A percentile compares a stretch with the other conserved stretches of the same genome.
These are phyloP conservation scores for Allium sativum DNA, from an alignment of 106 monocot genomes.

Conservation along the genomic window DNA sequence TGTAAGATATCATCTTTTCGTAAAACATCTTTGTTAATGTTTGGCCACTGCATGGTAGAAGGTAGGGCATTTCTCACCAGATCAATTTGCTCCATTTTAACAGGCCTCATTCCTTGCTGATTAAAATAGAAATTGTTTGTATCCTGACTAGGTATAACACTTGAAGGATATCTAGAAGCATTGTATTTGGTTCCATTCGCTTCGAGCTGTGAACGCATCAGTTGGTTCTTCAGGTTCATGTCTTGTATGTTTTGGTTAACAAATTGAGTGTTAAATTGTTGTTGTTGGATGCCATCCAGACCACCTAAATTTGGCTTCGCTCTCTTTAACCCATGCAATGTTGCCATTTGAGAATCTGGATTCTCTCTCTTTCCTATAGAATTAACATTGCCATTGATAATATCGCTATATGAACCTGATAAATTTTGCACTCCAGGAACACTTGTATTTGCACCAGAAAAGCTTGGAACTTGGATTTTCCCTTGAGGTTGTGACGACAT, in stretches of 20 bases:
- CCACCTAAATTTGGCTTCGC: constrained; percentile 29
- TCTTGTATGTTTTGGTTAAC: constrained; percentile 38
- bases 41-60: constrained; percentile 40
- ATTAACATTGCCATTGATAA: constrained; percentile 12
- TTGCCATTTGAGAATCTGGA: constrained; percentile 32
- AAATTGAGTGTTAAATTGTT: constrained; percentile 25
- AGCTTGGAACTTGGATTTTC: constrained; percentile 28
- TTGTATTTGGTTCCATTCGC: constrained; percentile 36
- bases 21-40: constrained; percentile 16
- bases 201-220: constrained; percentile 40
- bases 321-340: constrained; percentile 29
- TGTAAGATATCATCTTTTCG: constrained; percentile 47
- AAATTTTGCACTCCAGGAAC: constrained; percentile 36
- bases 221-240: constrained; percentile 57
- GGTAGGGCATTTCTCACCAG: constrained; percentile 35
- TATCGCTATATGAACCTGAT: constrained; percentile 29
- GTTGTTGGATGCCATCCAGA: constrained; percentile 43
- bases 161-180: constrained; percentile 46
- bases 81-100: constrained; percentile 61
- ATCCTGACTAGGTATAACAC: constrained; percentile 39
- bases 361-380: constrained; percentile 45
- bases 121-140: constrained; percentile 38
- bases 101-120: constrained; percentile 49
- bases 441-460: constrained; percentile 15
- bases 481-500: constrained; percentile 31